These are phyloP conservation scores for Saccharomycopsis fibuligera DNA, from an alignment of 805 yeast species.

Conservation along the genomic window DNA sequence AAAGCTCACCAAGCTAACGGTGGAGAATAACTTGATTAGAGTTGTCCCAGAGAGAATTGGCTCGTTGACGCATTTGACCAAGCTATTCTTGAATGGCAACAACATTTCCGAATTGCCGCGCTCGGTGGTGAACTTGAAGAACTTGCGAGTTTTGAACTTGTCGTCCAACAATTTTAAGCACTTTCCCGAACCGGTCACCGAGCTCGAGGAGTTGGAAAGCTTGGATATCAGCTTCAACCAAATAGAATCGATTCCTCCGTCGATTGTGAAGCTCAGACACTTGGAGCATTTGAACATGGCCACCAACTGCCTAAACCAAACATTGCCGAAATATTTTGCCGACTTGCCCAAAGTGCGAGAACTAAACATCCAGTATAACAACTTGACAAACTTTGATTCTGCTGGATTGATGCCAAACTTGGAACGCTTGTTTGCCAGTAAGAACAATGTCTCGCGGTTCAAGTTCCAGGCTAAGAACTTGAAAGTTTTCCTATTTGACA, in stretches of 20 bases:
- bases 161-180: slow-evolving; percentile 66
- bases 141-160: slow-evolving; percentile 57
- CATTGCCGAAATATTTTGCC: slow-evolving; percentile 47
- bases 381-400: slow-evolving; percentile 35
- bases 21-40: slow-evolving; percentile 74
- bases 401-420: slow-evolving; percentile 53
- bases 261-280: slow-evolving; percentile 51
- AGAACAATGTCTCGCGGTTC: slow-evolving; percentile 68
- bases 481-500: slow-evolving; percentile 64
- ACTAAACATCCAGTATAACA: slow-evolving; percentile 73
- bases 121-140: slow-evolving; percentile 48
- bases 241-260: slow-evolving; percentile 52
- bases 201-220: slow-evolving; percentile 50
- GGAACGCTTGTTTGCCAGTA: slow-evolving; percentile 68
- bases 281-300: slow-evolving; percentile 68
- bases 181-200: slow-evolving; percentile 62
- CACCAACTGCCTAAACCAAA: slow-evolving; percentile 56
- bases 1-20: slow-evolving; percentile 57
- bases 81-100: slow-evolving; percentile 68
- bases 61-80: slow-evolving; percentile 47
- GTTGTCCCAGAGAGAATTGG: slow-evolving; percentile 49
- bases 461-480: slow-evolving; percentile 56
- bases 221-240: slow-evolving; percentile 81
- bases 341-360: slow-evolving; percentile 53
- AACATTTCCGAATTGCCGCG: slow-evolving; percentile 58